Percentiles rank a stretch among this genome's conserved stretches.
Evolutionary conservation across 176 grass and related monocot genomes (phyloP).

Genomic region (Juncus inflexus): DNA sequence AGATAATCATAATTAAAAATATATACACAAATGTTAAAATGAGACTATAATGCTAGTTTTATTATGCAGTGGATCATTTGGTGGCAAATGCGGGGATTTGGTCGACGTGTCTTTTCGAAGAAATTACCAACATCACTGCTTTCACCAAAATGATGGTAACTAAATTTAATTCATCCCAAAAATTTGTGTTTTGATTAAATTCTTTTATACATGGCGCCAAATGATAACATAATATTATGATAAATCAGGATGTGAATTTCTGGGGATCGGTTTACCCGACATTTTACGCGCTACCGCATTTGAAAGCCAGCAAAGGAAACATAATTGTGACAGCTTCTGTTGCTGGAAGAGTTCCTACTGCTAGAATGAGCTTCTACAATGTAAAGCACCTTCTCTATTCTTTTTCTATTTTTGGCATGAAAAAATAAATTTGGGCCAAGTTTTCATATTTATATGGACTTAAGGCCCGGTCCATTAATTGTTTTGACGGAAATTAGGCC

Average conservation of each 20-base stretch:
- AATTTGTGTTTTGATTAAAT: too few relatives aligned
- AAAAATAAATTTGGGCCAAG: conserved; percentile 5
- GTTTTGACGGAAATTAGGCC: not conserved
- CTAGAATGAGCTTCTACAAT: conserved; percentile 89
- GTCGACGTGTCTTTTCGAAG: conserved; percentile 84
- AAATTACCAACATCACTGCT: conserved; percentile 71
- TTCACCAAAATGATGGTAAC: conserved; percentile 73
- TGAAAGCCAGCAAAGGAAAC: conserved; percentile 62
- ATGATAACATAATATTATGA: not conserved
- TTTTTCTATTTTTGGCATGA: too few relatives aligned
- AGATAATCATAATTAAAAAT: not conserved
- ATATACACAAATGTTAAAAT: not conserved
- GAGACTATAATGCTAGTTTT: not conserved
- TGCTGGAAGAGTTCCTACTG: conserved; percentile 56
- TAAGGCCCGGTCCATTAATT: not conserved
- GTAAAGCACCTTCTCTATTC: conserved; percentile 27
- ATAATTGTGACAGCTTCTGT: conserved; percentile 77
- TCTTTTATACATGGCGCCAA: too few relatives aligned
- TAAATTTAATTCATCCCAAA: not conserved
- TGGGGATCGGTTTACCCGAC: conserved; percentile 80
- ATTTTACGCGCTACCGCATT: conserved; percentile 75
- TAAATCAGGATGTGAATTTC: conserved; percentile 75
- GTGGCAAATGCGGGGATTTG: conserved; percentile 81
- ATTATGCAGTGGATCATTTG: conserved; percentile 69
- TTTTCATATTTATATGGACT: too few relatives aligned